A percentile compares a stretch with the other conserved stretches of the same genome.
These are phyloP conservation scores for Fusarium irregulare DNA, from an alignment of 2,329 filamentous ascomycete genomes.

Conservation along the genomic window DNA sequence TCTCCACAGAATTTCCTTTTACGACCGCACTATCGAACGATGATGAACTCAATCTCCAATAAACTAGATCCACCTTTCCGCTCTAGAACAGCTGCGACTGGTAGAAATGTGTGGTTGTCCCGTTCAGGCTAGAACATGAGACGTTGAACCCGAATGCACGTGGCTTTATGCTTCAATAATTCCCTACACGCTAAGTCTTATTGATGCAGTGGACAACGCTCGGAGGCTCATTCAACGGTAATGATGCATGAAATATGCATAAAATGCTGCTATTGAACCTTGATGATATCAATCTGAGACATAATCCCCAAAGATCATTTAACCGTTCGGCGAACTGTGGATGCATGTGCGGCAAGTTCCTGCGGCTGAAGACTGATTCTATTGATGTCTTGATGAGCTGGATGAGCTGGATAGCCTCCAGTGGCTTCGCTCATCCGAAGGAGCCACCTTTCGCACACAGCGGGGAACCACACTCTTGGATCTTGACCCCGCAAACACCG, in stretches of 20 bases:
- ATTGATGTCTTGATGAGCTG: not conserved
- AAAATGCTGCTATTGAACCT: not conserved
- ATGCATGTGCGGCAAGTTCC: not conserved
- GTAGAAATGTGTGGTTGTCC: not conserved
- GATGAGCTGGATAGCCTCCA: not conserved
- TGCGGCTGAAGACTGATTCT: not conserved
- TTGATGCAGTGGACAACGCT: not conserved
- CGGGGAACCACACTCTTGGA: not conserved
- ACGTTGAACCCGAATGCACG: not conserved
- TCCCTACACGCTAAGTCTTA: not conserved
- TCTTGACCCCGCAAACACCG: not conserved
- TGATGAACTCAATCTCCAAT: not conserved
- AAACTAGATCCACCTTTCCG: not conserved
- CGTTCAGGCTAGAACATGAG: not conserved
- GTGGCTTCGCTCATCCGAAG: not conserved
- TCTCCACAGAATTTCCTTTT: not conserved
- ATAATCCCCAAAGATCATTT: not conserved
- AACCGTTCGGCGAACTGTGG: not conserved
- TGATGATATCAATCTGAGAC: not conserved
- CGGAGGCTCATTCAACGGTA: not conserved
- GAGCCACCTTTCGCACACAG: not conserved
- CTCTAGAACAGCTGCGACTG: no score
- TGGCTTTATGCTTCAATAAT: not conserved
- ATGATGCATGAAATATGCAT: not conserved
- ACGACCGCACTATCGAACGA: not conserved